Base-by-base conservation (phyloP, 352 stramenopile species). In the Phytophthora quininea region DNA sequence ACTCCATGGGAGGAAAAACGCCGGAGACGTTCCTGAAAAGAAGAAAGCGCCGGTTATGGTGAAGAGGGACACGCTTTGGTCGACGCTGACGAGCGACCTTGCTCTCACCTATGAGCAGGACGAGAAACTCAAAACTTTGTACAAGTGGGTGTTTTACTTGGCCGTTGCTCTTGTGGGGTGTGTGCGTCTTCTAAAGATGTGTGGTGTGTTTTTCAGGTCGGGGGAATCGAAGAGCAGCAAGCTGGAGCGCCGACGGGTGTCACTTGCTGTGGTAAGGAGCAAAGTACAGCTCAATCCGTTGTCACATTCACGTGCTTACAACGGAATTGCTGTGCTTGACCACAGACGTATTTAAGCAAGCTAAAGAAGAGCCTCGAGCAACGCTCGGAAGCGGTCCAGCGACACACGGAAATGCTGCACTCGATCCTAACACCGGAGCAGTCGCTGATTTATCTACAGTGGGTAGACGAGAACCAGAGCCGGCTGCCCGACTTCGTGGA, bases 341-440 rank as follows among this genome's bases (percentile, higher is more conserved):
- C 37, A n/a, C 48, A 96, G 88, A 93, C 85, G 48, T 96, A 96
- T 88, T 82, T 96, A 83, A 90, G 84, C 78, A 93, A 94, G 65
- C 77, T 96, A 5, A 93, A 95, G 68, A 84, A 86, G 43, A 95
- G 84, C 35, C 69, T 96, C 7, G 86, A 93, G 67, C 79, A 88
- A 64, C 84, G 87, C 12, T 87, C 88, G n/a, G 79, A 88, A 50
- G 82, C 84, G 2, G 88, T 96, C 47, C 84, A 96, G 72, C 68
- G 77, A 65, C 83, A 95, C 61, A 90, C 85, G 3, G 82, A 95
- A 61, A 85, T 86, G 67, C 79, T 96, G 43, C 84, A 93, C 71
- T 94, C 85, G 9, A 95, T 96, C 65, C 54, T 96, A 56, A 94
- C 88, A 27, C 88, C 88, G 7, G 84, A 93, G 62, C 88, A 96